Evolutionary conservation across 441 rosid genomes (phyloP).

Genomic region (Croton laevigatus): DNA sequence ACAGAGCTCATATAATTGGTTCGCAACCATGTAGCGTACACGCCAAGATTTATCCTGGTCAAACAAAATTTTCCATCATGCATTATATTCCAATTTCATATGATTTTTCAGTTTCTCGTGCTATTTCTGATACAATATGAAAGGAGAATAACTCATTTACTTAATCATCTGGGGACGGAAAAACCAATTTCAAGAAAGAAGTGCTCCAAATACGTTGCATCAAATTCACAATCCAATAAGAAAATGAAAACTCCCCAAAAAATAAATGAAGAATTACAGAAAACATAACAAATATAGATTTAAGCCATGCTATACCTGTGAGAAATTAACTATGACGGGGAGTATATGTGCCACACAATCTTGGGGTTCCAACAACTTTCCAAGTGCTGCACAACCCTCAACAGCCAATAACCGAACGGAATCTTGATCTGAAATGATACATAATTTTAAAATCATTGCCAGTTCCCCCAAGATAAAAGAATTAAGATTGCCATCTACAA

Average conservation of each 20-base stretch:
- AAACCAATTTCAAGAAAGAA: neutral
- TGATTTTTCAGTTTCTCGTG: slow-evolving; percentile 4
- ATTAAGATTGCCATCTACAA: neutral
- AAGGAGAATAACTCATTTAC: neutral
- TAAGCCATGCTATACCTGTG: slow-evolving; percentile 52
- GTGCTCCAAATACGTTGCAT: neutral
- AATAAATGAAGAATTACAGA: neutral
- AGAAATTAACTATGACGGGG: slow-evolving; percentile 84
- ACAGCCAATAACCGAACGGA: slow-evolving; percentile 94
- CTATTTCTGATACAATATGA: neutral
- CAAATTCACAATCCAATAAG: neutral
- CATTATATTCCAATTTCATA: neutral
- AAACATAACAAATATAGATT: neutral
- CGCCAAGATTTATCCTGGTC: slow-evolving; percentile 97
- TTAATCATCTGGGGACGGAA: neutral
- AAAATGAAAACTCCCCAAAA: neutral
- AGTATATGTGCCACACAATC: slow-evolving; percentile 83
- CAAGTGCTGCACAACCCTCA: slow-evolving; percentile 94
- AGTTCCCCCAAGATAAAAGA: neutral
- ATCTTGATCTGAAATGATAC: slow-evolving; percentile 71
- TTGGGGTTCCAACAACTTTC: slow-evolving; percentile 86
- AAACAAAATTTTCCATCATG: slow-evolving; percentile 16
- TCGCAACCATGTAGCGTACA: slow-evolving; percentile 97
- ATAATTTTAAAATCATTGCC: slow-evolving; percentile 12
- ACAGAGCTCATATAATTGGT: slow-evolving; percentile 89